Conservation (phyloP, 1,139 yeast genomes). For the Yamadazyma blattariae region DNA sequence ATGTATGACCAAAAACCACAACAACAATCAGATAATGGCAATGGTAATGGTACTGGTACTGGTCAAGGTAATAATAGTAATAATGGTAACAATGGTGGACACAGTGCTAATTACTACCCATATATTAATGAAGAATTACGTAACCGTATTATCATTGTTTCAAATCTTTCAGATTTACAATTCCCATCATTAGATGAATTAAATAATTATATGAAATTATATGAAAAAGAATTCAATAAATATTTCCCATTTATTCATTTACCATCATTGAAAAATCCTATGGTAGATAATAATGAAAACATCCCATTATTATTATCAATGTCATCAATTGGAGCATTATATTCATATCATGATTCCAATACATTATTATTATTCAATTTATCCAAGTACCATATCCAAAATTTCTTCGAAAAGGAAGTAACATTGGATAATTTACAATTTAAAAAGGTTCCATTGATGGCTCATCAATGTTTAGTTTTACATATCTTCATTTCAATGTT, state of each 20-base stretch:
- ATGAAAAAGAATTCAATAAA: conserved; percentile 70
- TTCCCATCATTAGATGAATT: conserved; percentile 75
- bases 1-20: background rate
- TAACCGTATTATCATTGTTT: conserved; percentile 47
- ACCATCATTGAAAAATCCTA: conserved; percentile 57
- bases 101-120: background rate
- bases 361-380: conserved; percentile 76
- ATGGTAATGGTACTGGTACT: background rate
- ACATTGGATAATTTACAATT: conserved; percentile 47
- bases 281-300: conserved; percentile 56
- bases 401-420: conserved; percentile 60
- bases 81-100: background rate
- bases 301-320: conserved; percentile 77
- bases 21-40: background rate
- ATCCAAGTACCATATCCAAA: conserved; percentile 74
- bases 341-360: conserved; percentile 76
- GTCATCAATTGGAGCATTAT: conserved; percentile 87
- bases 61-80: background rate
- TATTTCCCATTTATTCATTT: conserved; percentile 84
- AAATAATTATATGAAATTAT: conserved; percentile 68
- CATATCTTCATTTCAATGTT: conserved; percentile 83
- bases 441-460: conserved; percentile 76
- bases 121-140: conserved; percentile 46
- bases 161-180: conserved; percentile 49
- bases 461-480: conserved; percentile 81